phyloP scores from a whole-genome alignment of 164 flowering plant genomes.

The Akebia trifoliata region DNA sequence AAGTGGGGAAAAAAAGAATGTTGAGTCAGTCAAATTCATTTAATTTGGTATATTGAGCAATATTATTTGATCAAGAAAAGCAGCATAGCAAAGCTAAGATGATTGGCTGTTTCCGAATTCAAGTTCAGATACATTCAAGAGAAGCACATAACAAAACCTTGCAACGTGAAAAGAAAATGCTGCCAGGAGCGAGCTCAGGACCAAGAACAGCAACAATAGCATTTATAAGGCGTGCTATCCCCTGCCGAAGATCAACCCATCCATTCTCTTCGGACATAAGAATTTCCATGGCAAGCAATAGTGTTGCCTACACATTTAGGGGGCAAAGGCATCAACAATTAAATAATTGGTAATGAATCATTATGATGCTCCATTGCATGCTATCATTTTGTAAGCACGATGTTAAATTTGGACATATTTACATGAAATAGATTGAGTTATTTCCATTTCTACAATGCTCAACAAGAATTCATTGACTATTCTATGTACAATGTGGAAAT shows the following conservation, averaged over 20 bases:
- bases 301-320: constrained; percentile 57
- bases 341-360: not conserved
- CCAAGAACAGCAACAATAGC: constrained; percentile 98
- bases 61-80: not conserved
- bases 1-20: not conserved
- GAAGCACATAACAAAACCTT: constrained; percentile 46
- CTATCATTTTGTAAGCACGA: too few relatives aligned
- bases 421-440: too few relatives aligned
- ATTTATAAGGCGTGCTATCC: constrained; percentile 90
- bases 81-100: not conserved
- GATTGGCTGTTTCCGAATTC: not conserved
- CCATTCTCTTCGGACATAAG: constrained; percentile 88
- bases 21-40: not conserved
- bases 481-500: too few relatives aligned
- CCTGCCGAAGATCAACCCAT: constrained; percentile 80
- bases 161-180: constrained; percentile 96
- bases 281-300: constrained; percentile 83
- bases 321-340: not conserved
- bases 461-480: too few relatives aligned
- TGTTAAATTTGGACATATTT: too few relatives aligned
- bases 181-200: constrained; percentile 95
- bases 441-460: too few relatives aligned
- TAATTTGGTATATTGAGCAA: not conserved
- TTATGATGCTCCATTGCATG: not conserved
- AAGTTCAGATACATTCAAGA: not conserved